phyloP scores from a whole-genome alignment of 1,284 basidiomycete species.

The Ganoderma meredithae region DNA sequence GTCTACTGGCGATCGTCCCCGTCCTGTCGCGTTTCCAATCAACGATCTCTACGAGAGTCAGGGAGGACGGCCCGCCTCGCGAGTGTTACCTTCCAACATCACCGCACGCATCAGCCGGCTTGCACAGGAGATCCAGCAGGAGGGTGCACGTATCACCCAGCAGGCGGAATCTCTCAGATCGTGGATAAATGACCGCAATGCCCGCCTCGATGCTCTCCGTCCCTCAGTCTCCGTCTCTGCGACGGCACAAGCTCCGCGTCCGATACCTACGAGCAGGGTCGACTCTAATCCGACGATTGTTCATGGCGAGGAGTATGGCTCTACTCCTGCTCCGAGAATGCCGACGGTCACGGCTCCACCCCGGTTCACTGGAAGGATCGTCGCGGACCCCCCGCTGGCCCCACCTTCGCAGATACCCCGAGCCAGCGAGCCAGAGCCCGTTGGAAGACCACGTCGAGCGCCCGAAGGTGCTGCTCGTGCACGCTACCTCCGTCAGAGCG shows the following conservation, averaged over 20 bases:
- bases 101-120: constrained; percentile 29
- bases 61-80: not conserved
- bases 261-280: not conserved
- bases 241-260: not conserved
- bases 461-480: constrained; percentile 8
- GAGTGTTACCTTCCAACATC: constrained; percentile 22
- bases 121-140: constrained; percentile 29
- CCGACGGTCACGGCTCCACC: not conserved
- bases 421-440: constrained; percentile 5
- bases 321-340: not conserved
- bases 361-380: not conserved
- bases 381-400: not conserved
- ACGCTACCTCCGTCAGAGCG: constrained; percentile 17
- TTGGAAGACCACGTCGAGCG: constrained; percentile 7
- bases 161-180: constrained; percentile 33
- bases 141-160: constrained; percentile 29
- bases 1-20: not conserved
- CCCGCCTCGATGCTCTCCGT: constrained; percentile 20
- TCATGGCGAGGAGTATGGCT: not conserved
- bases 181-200: constrained; percentile 27
- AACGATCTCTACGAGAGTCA: no score
- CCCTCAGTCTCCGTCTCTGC: not conserved
- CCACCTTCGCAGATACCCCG: not conserved
- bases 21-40: not conserved
- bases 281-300: not conserved